Evolutionary conservation across 352 stramenopile species (phyloP).

Genomic region (Phytophthora citricola): DNA sequence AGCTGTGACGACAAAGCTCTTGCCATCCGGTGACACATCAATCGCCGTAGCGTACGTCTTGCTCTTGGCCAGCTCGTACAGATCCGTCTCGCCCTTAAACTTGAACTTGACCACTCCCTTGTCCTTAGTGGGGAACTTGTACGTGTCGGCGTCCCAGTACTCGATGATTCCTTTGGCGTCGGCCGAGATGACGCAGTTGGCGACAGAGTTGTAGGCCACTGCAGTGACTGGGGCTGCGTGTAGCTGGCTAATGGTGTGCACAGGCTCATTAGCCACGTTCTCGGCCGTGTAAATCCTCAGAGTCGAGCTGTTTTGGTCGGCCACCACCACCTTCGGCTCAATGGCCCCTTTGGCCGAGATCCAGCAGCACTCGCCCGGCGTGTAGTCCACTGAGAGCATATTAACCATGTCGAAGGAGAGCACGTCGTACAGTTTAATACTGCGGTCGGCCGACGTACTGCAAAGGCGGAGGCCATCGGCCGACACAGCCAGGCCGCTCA

Average conservation of each 20-base stretch:
- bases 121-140: slow-evolving; percentile 47
- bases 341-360: slow-evolving; percentile 65
- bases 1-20: slow-evolving; percentile 86
- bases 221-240: slow-evolving; percentile 93
- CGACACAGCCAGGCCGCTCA: slow-evolving; percentile 89
- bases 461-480: slow-evolving; percentile 86
- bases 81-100: slow-evolving; percentile 97
- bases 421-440: slow-evolving; percentile 99
- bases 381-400: slow-evolving; percentile 92
- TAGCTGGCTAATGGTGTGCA: slow-evolving; percentile 78
- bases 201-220: slow-evolving; percentile 86
- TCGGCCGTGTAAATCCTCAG: slow-evolving; percentile 92
- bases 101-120: slow-evolving; percentile 69
- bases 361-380: slow-evolving; percentile 81
- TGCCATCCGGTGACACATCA: slow-evolving; percentile 68
- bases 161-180: slow-evolving; percentile 95
- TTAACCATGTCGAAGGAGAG: slow-evolving; percentile 98
- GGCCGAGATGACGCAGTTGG: slow-evolving; percentile 91
- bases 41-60: slow-evolving; percentile 89
- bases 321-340: slow-evolving; percentile 79
- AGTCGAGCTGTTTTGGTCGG: slow-evolving; percentile 59
- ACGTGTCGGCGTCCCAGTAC: slow-evolving; percentile 91
- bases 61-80: slow-evolving; percentile 96
- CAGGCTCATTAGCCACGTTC: slow-evolving; percentile 50
- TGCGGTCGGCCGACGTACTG: slow-evolving; percentile 90